Percentiles rank a stretch among this genome's conserved stretches.
Evolutionary conservation across 345 rosid species (phyloP).

Genomic region (thale cress (Arabidopsis thaliana)): DNA sequence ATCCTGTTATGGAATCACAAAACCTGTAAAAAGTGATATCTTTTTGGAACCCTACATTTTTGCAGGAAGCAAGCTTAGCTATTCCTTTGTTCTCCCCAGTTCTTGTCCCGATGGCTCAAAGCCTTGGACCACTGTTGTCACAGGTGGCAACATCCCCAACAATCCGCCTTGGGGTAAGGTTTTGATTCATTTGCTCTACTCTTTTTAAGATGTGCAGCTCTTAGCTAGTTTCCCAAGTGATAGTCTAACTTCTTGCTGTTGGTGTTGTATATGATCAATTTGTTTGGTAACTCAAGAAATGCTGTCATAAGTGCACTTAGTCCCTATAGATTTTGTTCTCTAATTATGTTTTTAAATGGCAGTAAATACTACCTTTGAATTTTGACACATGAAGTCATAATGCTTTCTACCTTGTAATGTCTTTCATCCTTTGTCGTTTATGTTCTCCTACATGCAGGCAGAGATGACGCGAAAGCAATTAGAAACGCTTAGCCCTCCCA

Average conservation of each 20-base stretch:
- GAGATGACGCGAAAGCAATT: slow-evolving; percentile 93
- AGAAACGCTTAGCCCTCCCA: slow-evolving; percentile 88
- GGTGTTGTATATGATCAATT: slow-evolving; percentile 2
- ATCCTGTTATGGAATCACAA: background rate
- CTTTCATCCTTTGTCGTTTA: background rate
- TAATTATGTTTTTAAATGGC: background rate
- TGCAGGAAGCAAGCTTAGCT: slow-evolving; percentile 88
- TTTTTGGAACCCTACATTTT: slow-evolving; percentile 25
- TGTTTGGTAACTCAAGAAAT: slow-evolving; percentile 11
- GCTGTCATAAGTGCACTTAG: background rate
- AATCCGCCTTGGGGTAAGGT: slow-evolving; percentile 81
- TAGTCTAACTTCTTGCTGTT: slow-evolving; percentile 6
- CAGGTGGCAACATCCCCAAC: slow-evolving; percentile 82
- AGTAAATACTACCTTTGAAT: slow-evolving; percentile 9
- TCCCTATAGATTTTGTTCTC: background rate
- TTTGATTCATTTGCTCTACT: slow-evolving; percentile 26
- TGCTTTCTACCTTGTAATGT: background rate
- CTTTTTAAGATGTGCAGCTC: slow-evolving; percentile 1
- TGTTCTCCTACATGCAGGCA: slow-evolving; percentile 59
- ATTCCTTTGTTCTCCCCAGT: slow-evolving; percentile 96
- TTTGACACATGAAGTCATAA: slow-evolving; percentile 5
- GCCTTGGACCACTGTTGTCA: slow-evolving; percentile 83
- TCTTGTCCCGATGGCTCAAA: slow-evolving; percentile 91
- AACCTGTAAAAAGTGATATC: slow-evolving; percentile 18
- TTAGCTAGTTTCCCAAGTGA: background rate